Conservation (phyloP, 202 grass and related monocot species). For the Elaeis oleifera region DNA sequence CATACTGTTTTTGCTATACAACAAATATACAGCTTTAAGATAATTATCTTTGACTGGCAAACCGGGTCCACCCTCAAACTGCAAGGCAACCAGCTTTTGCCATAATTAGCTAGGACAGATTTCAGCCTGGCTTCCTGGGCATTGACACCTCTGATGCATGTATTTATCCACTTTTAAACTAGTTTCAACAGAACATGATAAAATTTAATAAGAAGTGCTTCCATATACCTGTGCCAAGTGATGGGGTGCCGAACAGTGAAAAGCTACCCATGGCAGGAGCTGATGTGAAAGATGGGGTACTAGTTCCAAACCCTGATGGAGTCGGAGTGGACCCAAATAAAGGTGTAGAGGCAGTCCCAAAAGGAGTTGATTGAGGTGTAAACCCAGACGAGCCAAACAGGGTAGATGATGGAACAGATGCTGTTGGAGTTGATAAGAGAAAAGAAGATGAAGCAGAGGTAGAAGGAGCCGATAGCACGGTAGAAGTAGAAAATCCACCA, state of each 20-base stretch:
- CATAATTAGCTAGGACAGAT: too few species aligned
- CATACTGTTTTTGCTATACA: too few species aligned
- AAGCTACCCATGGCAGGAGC: conserved; percentile 37
- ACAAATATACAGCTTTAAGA: too few species aligned
- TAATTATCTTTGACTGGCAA: too few species aligned
- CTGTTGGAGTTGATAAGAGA: conserved; percentile 20
- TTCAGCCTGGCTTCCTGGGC: too few species aligned
- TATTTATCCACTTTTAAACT: too few species aligned
- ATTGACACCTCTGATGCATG: too few species aligned
- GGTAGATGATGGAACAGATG: conserved; percentile 51
- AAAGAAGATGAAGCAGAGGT: conserved; percentile 8
- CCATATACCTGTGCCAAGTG: conserved; percentile 39
- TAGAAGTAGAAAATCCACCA: conserved; percentile 25
- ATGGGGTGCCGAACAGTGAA: conserved; percentile 66
- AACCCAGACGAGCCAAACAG: conserved; percentile 60
- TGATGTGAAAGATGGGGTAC: conserved; percentile 29
- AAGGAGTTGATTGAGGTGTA: conserved; percentile 54
- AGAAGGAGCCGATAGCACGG: conserved; percentile 13
- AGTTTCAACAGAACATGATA: too few species aligned
- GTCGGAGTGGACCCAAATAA: conserved; percentile 47
- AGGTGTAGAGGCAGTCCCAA: conserved; percentile 63
- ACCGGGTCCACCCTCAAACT: too few species aligned
- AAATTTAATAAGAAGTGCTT: not conserved
- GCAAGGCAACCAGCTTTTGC: too few species aligned
- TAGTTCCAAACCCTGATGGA: conserved; percentile 50